Evolutionary conservation across 169 alveolate genomes (phyloP).

Genomic region (Eimeria necatrix): DNA sequence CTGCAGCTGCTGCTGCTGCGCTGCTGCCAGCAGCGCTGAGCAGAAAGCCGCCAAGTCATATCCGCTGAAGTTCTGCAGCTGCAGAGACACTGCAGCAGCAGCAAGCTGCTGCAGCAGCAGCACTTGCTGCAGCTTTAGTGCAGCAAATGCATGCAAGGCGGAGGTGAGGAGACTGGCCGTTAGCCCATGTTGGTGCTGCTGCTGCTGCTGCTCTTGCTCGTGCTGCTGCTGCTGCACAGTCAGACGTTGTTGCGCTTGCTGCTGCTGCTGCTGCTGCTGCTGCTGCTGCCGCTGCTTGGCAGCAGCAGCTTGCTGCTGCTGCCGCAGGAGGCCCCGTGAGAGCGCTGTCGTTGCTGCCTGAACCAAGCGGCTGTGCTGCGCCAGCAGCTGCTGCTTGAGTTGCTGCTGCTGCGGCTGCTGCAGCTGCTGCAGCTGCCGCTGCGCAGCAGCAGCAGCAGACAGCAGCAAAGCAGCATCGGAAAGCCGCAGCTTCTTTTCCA

Average conservation of each 20-base stretch:
- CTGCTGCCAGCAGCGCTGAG: slow-evolving; percentile 6
- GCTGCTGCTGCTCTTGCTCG: not conserved
- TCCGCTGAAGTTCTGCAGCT: not conserved
- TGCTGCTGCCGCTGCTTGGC: not conserved
- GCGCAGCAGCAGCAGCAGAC: not conserved
- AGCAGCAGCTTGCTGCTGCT: slow-evolving; percentile 9
- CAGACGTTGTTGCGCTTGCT: not conserved
- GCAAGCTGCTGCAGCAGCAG: not conserved
- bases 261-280: not conserved
- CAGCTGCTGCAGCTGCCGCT: not conserved
- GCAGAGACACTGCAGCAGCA: slow-evolving; percentile 14
- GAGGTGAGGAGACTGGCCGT: not conserved
- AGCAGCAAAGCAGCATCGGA: slow-evolving; percentile 17
- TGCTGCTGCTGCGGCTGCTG: slow-evolving; percentile 6
- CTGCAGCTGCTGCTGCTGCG: slow-evolving; percentile 6
- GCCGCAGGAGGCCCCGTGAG: not conserved
- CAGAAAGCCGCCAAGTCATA: slow-evolving; percentile 19
- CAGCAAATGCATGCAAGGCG: slow-evolving; percentile 9
- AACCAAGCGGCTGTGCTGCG: not conserved
- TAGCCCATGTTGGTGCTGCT: slow-evolving; percentile 1
- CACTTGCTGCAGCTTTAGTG: not conserved
- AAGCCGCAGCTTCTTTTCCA: not conserved
- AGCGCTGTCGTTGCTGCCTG: not conserved
- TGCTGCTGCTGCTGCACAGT: not conserved
- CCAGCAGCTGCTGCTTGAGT: not conserved